Evolutionary conservation across 2,329 filamentous ascomycete species (phyloP), one percentile per base, ranked within the genome.

Genomic region (Aspergillus sclerotialis): DNA sequence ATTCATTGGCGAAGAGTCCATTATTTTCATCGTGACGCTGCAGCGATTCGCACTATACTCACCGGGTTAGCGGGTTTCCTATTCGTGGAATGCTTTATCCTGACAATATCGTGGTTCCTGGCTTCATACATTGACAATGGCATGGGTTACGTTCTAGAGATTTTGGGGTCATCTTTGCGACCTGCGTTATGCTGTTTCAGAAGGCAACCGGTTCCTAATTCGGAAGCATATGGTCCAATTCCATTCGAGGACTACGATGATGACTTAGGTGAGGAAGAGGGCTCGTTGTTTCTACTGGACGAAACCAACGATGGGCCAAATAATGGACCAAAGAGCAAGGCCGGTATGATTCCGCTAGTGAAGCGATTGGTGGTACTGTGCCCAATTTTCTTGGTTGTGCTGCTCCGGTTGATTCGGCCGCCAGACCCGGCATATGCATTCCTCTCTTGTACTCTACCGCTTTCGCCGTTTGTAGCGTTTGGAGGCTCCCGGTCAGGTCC

Each of bases 1-100:
- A 59, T 60, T 26, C 56, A 60, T 44, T 60, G 57, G 57, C 47
- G 50, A 36, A 56, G 59, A 33, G 52, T 54, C 26, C 49, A 46
- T 18, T 45, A 48, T 18, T 58, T 59, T 38, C 53, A 54, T 28
- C 42, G 47, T 32, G 55, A 58, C 35, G 52, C 56, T 2, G 55
- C 55, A 6, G 54, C 55, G 15, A 47, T 59, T 23, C 45, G 51
- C 7, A 60, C 56, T 3, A 38, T 60, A 0, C 40, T 59, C 10
- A 49, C 55, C 6, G 57, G 56, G 0, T 37, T 60, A 33, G 53
- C 55, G 4, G 55, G 56, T 7, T 57, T 58, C 23, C 27, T 59
- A 4, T 48, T 60, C 18, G 52, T 55, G 8, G 54, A 54, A 16
- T 46, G 38, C 3, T 40, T 60, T 8, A 36, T 58, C 6, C 15